Conservation (phyloP, 495 filamentous ascomycete genomes). For the Extremus antarcticus region DNA sequence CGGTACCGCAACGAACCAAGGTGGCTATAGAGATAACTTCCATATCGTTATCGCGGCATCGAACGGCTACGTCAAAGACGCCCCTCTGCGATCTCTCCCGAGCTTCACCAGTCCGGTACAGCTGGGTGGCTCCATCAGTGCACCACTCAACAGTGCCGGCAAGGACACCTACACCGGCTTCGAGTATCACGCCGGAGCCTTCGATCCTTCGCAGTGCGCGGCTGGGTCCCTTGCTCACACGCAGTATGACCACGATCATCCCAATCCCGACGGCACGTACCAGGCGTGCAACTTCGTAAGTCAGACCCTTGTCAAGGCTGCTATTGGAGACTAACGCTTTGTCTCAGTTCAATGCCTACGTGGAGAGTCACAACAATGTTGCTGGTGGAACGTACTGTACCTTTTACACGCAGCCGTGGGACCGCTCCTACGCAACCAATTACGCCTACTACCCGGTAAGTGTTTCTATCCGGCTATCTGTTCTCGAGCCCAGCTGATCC, state of each 20-base stretch:
- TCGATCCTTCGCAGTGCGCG: constrained; percentile 2
- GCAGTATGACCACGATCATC: not conserved
- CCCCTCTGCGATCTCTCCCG: constrained; percentile 5
- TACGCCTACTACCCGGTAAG: not conserved
- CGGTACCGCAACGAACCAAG: constrained; percentile 15
- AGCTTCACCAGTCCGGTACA: constrained; percentile 11
- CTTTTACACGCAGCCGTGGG: constrained; percentile 4
- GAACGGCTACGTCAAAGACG: constrained; percentile 20
- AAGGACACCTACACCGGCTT: constrained; percentile 8
- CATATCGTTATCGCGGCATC: constrained; percentile 21
- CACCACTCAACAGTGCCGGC: constrained; percentile 1
- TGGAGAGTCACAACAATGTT: constrained; percentile 8
- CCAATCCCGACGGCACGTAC: not conserved
- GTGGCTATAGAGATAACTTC: constrained; percentile 18
- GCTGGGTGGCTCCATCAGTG: constrained; percentile 12
- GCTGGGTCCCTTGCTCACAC: not conserved
- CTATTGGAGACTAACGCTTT: not conserved
- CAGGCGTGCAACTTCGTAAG: not conserved
- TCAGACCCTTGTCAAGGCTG: not conserved
- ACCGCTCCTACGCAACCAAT: not conserved
- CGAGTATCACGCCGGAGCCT: constrained; percentile 1
- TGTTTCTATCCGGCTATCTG: too few species aligned
- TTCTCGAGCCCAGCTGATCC: too few species aligned
- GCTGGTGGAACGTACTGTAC: constrained; percentile 3
- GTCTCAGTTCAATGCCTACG: constrained; percentile 11